These are phyloP conservation scores for Torrubiellomyces zombiae DNA, from an alignment of 2,329 filamentous ascomycete genomes.

Conservation along the genomic window DNA sequence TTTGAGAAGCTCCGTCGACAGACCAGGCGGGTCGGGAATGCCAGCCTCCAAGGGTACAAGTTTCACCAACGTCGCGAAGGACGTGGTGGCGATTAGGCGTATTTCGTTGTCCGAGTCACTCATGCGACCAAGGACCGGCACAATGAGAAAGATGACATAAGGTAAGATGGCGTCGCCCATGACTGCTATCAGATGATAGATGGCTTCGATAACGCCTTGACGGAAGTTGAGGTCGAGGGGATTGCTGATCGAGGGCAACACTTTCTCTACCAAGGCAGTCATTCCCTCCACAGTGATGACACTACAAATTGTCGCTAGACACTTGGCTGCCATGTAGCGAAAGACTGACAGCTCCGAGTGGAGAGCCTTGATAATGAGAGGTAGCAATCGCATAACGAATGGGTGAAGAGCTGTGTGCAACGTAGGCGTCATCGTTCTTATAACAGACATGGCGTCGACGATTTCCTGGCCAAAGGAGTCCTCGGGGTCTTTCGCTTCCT, in stretches of 20 bases:
- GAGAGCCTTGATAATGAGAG: slow-evolving; percentile 71
- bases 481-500: slow-evolving; percentile 56
- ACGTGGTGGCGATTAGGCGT: slow-evolving; percentile 83
- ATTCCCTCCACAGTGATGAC: slow-evolving; percentile 90
- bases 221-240: slow-evolving; percentile 74
- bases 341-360: slow-evolving; percentile 83
- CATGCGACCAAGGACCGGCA: slow-evolving; percentile 92
- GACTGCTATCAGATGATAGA: slow-evolving; percentile 93
- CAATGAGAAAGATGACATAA: slow-evolving; percentile 97
- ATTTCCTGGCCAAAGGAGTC: slow-evolving; percentile 74
- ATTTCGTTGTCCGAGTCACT: slow-evolving; percentile 96
- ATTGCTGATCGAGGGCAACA: slow-evolving; percentile 83
- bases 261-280: slow-evolving; percentile 86
- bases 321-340: slow-evolving; percentile 92
- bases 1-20: slow-evolving; percentile 74
- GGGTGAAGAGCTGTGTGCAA: slow-evolving; percentile 57
- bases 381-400: slow-evolving; percentile 71
- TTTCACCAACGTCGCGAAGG: slow-evolving; percentile 93
- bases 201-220: slow-evolving; percentile 85
- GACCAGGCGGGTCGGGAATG: slow-evolving; percentile 86
- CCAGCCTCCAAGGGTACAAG: slow-evolving; percentile 92
- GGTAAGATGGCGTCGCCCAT: slow-evolving; percentile 95
- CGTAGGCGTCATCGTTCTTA: slow-evolving; percentile 86
- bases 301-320: slow-evolving; percentile 91
- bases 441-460: slow-evolving; percentile 81